phyloP scores from a whole-genome alignment of 129 eudicot species.

The Glebionis coronaria region DNA sequence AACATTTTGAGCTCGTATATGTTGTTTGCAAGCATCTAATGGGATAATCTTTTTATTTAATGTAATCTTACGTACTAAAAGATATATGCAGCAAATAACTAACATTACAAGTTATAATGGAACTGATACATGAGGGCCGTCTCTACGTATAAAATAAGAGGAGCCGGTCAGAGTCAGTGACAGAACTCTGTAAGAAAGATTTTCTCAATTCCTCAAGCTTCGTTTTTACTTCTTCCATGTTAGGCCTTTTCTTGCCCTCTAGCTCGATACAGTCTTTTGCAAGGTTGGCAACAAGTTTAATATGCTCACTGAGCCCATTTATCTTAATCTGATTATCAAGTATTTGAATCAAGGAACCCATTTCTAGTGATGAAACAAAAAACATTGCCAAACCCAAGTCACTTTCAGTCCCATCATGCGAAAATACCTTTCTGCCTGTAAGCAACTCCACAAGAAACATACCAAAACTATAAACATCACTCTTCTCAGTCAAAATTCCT shows the following conservation, averaged over 20 bases:
- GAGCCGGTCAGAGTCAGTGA: neutral
- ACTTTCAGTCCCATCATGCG: slow-evolving; percentile 26
- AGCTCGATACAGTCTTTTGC: slow-evolving; percentile 28
- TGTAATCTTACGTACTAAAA: too few species aligned
- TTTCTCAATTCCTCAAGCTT: slow-evolving; percentile 2
- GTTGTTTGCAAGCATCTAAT: too few species aligned
- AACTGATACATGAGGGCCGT: too few species aligned
- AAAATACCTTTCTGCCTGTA: slow-evolving; percentile 31
- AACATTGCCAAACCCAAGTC: slow-evolving; percentile 21
- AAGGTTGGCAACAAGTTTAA: slow-evolving; percentile 2
- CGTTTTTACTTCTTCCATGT: slow-evolving; percentile 25
- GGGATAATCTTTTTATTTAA: too few species aligned
- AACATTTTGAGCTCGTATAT: neutral
- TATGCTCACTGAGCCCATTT: slow-evolving; percentile 19
- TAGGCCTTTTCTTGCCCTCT: slow-evolving; percentile 36
- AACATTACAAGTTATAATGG: too few species aligned
- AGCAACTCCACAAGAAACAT: slow-evolving; percentile 33
- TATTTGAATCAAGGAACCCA: slow-evolving; percentile 19
- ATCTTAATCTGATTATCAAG: slow-evolving; percentile 26
- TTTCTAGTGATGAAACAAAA: slow-evolving; percentile 20
- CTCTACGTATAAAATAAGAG: neutral
- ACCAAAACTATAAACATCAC: slow-evolving; percentile 35
- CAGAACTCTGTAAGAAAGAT: slow-evolving; percentile 1
- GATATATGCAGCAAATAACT: too few species aligned
- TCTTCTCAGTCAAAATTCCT: slow-evolving; percentile 27